These are phyloP conservation scores for Nannochloropsis granulata DNA, from an alignment of 108 stramenopile species.

Conservation along the genomic window DNA sequence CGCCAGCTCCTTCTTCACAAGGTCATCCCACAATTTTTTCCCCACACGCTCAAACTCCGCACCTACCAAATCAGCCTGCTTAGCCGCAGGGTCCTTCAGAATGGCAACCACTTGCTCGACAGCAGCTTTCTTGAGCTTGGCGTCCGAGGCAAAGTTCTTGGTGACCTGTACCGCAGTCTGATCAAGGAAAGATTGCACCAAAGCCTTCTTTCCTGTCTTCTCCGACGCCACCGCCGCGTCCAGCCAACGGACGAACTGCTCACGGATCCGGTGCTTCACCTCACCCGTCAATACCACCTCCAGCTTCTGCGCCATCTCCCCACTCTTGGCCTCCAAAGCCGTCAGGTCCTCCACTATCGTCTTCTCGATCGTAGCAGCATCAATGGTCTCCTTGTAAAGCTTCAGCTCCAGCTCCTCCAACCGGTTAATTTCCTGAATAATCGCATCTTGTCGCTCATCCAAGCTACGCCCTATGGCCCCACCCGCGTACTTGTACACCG, in stretches of 20 bases:
- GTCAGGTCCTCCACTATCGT: background rate
- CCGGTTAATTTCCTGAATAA: constrained; percentile 58
- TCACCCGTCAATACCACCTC: background rate
- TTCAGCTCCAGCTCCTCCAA: constrained; percentile 39
- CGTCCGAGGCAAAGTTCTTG: background rate
- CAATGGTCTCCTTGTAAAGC: background rate
- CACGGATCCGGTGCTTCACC: background rate
- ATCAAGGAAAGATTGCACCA: background rate
- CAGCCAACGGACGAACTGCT: background rate
- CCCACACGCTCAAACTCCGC: background rate
- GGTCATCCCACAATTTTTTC: background rate
- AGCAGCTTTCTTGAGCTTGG: background rate
- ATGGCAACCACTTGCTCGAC: background rate
- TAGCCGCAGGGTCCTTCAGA: background rate
- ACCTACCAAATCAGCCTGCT: background rate
- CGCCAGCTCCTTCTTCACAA: background rate
- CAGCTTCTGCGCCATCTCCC: background rate
- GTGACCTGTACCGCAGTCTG: background rate
- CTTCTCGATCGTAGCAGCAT: background rate
- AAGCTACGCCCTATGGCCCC: constrained; percentile 55
- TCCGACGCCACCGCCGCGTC: background rate
- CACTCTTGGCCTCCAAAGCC: background rate
- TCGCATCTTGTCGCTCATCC: constrained; percentile 49
- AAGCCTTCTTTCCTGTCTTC: background rate
- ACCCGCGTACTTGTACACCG: constrained; percentile 67